Conservation (phyloP, 768 basidiomycete genomes). For the Hemileccinum rubropunctum region DNA sequence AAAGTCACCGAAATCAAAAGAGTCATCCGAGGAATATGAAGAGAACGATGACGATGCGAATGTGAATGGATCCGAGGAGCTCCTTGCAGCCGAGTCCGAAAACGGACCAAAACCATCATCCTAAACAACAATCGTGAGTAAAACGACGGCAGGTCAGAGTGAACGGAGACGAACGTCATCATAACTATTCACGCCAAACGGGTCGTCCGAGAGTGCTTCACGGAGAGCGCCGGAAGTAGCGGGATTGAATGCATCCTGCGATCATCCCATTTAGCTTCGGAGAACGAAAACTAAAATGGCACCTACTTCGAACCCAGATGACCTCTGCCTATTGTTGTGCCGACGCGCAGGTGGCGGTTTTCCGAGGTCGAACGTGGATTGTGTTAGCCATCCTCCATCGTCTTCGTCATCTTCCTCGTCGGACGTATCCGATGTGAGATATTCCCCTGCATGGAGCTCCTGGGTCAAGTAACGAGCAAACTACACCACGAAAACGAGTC, state of each 20-base stretch:
- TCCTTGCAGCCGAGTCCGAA: slow-evolving; percentile 56
- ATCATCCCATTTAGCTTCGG: background rate
- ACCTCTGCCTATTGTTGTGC: slow-evolving; percentile 44
- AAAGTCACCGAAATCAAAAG: slow-evolving; percentile 82
- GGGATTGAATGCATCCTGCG: slow-evolving; percentile 54
- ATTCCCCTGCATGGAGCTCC: slow-evolving; percentile 65
- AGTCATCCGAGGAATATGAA: slow-evolving; percentile 61
- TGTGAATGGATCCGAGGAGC: slow-evolving; percentile 53
- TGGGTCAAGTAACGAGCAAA: slow-evolving; percentile 79
- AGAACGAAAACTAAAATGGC: background rate
- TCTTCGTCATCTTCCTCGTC: slow-evolving; percentile 60
- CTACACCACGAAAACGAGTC: slow-evolving; percentile 34
- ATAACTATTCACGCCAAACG: slow-evolving; percentile 42
- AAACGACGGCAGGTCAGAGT: background rate
- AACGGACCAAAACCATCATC: slow-evolving; percentile 81
- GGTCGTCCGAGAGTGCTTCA: slow-evolving; percentile 43
- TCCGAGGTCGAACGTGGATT: slow-evolving; percentile 65
- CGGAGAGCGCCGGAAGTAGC: slow-evolving; percentile 29
- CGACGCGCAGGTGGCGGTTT: slow-evolving; percentile 48
- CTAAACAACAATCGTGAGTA: slow-evolving; percentile 19
- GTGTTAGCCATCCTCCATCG: slow-evolving; percentile 80
- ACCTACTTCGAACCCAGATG: slow-evolving; percentile 58
- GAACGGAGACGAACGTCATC: slow-evolving; percentile 47
- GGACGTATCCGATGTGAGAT: slow-evolving; percentile 48
- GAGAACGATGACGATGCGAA: slow-evolving; percentile 42